A percentile compares a stretch with the other conserved stretches of the same genome.
phyloP scores from a whole-genome alignment of 768 basidiomycete species.

The Lentinula detonsa region DNA sequence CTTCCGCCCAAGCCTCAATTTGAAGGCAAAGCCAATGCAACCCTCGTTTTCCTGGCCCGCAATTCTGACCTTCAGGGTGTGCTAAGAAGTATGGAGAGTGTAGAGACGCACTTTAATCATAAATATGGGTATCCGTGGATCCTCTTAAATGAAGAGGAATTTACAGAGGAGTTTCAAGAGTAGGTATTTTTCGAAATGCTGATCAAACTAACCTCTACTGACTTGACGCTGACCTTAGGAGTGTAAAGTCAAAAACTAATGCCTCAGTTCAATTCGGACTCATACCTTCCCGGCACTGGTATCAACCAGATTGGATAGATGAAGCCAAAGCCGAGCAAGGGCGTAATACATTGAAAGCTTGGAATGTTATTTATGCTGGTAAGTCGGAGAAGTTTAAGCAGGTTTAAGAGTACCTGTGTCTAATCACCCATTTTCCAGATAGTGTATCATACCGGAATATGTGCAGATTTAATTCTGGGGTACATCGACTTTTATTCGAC shows the following conservation, averaged over 20 bases:
- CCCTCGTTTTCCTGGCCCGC: constrained; percentile 49
- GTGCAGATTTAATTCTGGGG: constrained; percentile 75
- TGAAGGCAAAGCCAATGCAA: constrained; percentile 44
- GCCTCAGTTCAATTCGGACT: constrained; percentile 40
- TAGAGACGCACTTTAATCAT: constrained; percentile 56
- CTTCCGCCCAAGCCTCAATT: background rate
- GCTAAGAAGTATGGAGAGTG: constrained; percentile 41
- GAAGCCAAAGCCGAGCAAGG: constrained; percentile 50
- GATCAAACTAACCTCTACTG: background rate
- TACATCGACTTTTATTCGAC: constrained; percentile 24
- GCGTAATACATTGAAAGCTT: constrained; percentile 42
- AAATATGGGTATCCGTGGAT: constrained; percentile 57
- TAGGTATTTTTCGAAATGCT: constrained; percentile 8
- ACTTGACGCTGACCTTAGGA: constrained; percentile 14
- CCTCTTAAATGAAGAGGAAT: constrained; percentile 57
- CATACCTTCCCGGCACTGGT: constrained; percentile 57
- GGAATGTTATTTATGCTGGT: constrained; percentile 38
- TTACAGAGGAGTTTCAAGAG: constrained; percentile 48
- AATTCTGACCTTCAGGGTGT: constrained; percentile 41
- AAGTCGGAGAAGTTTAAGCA: background rate
- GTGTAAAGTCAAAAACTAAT: constrained; percentile 16
- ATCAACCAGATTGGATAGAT: constrained; percentile 67
- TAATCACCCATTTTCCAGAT: background rate
- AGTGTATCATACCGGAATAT: constrained; percentile 68
- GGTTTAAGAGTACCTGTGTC: background rate